A percentile compares a stretch with the other conserved stretches of the same genome.
Conservation (phyloP, 768 basidiomycete species). For the Amanita subjunquillea region DNA sequence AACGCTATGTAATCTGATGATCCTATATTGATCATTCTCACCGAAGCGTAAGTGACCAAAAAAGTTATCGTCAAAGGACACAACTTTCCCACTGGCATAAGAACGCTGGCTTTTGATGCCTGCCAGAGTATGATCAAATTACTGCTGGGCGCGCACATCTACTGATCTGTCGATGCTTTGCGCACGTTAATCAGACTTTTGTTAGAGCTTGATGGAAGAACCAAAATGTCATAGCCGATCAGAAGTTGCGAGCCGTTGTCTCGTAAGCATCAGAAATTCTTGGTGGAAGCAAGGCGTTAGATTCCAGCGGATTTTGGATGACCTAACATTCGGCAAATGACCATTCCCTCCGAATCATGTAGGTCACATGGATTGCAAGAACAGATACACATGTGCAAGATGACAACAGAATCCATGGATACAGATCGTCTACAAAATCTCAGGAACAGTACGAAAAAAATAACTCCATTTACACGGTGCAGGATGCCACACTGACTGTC, state of each 20-base stretch:
- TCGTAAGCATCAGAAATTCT: neutral
- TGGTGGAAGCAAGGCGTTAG: neutral
- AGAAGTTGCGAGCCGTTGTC: neutral
- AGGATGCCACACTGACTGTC: slow-evolving; percentile 8
- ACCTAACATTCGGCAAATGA: neutral
- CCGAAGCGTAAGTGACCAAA: neutral
- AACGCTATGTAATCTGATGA: neutral
- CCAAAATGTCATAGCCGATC: neutral
- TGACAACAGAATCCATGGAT: neutral
- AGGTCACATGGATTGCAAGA: neutral
- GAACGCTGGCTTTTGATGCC: neutral
- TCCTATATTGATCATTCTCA: neutral
- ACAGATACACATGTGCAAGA: neutral
- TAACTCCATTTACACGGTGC: neutral
- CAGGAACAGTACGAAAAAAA: neutral
- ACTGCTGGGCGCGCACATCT: neutral
- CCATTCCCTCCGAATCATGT: neutral
- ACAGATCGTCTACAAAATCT: neutral
- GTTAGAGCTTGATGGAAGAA: neutral
- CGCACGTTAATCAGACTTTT: neutral
- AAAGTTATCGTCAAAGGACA: neutral
- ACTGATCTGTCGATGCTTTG: neutral
- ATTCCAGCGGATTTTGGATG: neutral
- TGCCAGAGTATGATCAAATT: too few species aligned
- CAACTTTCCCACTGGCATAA: neutral